Evolutionary conservation across 306 rosid species (phyloP).

Genomic region (Medicago arabica): DNA sequence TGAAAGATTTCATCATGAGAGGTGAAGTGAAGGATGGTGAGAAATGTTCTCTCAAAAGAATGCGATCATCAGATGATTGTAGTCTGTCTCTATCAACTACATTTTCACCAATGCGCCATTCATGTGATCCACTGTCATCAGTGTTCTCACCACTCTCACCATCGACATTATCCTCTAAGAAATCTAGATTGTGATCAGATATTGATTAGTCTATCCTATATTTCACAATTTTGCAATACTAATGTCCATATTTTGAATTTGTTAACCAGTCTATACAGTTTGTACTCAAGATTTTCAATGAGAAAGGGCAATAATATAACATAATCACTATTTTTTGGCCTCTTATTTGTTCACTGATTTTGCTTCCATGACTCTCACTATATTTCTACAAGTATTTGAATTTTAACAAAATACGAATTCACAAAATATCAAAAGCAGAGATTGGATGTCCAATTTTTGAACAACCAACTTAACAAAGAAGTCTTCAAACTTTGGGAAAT

Average conservation of each 20-base stretch:
- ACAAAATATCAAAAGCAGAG: background rate
- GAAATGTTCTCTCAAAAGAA: conserved; percentile 51
- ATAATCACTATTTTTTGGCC: conserved; percentile 32
- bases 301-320: conserved; percentile 15
- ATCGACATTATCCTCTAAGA: conserved; percentile 53
- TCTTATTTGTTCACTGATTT: conserved; percentile 11
- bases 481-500: too few relatives aligned
- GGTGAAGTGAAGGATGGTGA: conserved; percentile 62
- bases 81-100: conserved; percentile 31
- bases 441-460: background rate
- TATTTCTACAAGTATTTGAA: background rate
- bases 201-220: conserved; percentile 24
- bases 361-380: background rate
- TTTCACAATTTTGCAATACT: conserved; percentile 42
- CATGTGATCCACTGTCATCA: conserved; percentile 49
- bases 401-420: background rate
- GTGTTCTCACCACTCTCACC: conserved; percentile 40
- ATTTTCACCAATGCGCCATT: conserved; percentile 42
- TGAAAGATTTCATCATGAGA: conserved; percentile 69
- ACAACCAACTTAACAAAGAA: background rate
- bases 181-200: conserved; percentile 52
- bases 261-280: conserved; percentile 31
- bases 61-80: conserved; percentile 46
- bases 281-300: conserved; percentile 16
- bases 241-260: conserved; percentile 30